Percentiles rank a stretch among this genome's conserved stretches.
Evolutionary conservation across 257 asterid genomes (phyloP).

Genomic region (Nicotiana attenuata): DNA sequence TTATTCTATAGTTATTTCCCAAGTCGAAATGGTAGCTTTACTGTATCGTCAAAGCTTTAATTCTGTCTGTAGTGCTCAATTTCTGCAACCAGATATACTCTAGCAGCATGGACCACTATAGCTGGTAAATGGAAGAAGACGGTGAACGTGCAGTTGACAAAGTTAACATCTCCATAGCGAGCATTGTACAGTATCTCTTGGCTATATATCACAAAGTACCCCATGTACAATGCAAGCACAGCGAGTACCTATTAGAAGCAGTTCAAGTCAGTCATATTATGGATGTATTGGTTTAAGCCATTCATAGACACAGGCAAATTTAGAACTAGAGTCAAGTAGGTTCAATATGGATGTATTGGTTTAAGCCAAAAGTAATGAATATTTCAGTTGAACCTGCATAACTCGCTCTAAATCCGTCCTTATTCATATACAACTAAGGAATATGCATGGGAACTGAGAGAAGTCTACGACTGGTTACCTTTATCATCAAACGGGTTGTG

Average conservation of each 20-base stretch:
- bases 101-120: not conserved
- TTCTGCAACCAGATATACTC: not conserved
- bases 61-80: not conserved
- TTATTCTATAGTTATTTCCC: not conserved
- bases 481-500: not conserved
- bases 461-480: not conserved
- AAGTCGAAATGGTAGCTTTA: not conserved
- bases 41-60: not conserved
- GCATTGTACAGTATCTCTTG: constrained; percentile 4
- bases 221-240: not conserved
- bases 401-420: too few species aligned
- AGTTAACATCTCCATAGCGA: not conserved
- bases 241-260: not conserved
- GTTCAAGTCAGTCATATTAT: not conserved
- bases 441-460: not conserved
- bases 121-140: constrained; percentile 4
- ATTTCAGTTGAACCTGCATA: too few species aligned
- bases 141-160: not conserved
- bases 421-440: not conserved
- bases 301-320: not conserved
- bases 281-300: too few species aligned
- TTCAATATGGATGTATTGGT: not conserved
- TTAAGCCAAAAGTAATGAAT: not conserved
- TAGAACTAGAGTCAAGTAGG: not conserved
- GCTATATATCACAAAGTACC: not conserved